Conservation (phyloP, 2,329 filamentous ascomycete genomes). For the Alternaria metachromatica region DNA sequence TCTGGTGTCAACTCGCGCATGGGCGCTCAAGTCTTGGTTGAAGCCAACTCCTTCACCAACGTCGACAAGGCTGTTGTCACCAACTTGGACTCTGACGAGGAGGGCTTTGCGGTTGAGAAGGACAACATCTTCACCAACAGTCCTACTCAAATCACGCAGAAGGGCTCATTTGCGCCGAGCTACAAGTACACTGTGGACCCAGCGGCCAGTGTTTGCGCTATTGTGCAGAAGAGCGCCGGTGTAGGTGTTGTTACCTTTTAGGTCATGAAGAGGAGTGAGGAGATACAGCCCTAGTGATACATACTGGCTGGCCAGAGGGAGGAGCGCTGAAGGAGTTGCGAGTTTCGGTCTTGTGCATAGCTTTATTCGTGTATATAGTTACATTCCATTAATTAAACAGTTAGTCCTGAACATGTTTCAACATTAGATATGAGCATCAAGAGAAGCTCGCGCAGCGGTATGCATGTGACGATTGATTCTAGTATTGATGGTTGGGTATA, state of each 20-base stretch:
- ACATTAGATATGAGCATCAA: conserved; percentile 6
- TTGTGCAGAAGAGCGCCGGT: conserved; percentile 39
- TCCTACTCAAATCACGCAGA: conserved; percentile 54
- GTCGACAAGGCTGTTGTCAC: conserved; percentile 65
- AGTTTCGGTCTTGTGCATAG: conserved; percentile 27
- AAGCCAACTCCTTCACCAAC: conserved; percentile 62
- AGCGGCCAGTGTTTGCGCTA: conserved; percentile 33
- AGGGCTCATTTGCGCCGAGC: conserved; percentile 60
- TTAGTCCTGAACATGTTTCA: conserved; percentile 15
- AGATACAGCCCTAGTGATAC: neutral
- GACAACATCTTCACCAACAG: conserved; percentile 54
- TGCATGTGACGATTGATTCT: neutral
- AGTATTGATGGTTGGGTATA: neutral
- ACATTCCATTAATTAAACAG: neutral
- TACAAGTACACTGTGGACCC: conserved; percentile 58
- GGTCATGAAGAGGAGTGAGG: neutral
- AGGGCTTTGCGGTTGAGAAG: conserved; percentile 55
- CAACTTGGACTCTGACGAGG: conserved; percentile 61
- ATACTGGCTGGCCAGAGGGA: neutral
- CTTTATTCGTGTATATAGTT: conserved; percentile 12
- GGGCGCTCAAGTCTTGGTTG: conserved; percentile 54
- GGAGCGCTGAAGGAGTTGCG: conserved; percentile 1
- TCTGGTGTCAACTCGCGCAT: conserved; percentile 54
- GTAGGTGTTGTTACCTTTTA: conserved; percentile 43
- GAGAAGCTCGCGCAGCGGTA: neutral